Evolutionary conservation across 2,329 filamentous ascomycete species (phyloP).

Genomic region (Nemania sp.): DNA sequence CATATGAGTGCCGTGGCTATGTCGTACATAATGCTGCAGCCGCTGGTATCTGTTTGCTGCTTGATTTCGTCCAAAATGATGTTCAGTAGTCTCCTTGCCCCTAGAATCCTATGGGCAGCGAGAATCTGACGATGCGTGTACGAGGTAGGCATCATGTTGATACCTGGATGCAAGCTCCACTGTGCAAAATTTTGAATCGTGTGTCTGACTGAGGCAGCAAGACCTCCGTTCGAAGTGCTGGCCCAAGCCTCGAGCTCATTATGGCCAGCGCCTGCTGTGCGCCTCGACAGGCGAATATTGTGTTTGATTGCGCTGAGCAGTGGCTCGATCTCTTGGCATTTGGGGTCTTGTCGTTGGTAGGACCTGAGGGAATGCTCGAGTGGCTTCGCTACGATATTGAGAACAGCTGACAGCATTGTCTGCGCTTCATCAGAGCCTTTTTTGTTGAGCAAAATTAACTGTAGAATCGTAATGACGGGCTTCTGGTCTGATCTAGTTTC

Average conservation of each 20-base stretch:
- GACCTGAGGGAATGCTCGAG: slow-evolving; percentile 68
- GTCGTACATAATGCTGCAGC: slow-evolving; percentile 66
- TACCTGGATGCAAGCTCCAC: slow-evolving; percentile 64
- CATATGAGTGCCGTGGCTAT: slow-evolving; percentile 71
- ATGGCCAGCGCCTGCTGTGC: slow-evolving; percentile 64
- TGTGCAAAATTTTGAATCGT: slow-evolving; percentile 65
- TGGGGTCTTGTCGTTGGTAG: slow-evolving; percentile 68
- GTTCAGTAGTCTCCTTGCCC: slow-evolving; percentile 61
- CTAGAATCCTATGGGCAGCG: slow-evolving; percentile 61
- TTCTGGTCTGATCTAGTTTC: slow-evolving; percentile 64
- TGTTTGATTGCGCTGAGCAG: slow-evolving; percentile 68
- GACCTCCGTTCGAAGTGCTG: slow-evolving; percentile 56
- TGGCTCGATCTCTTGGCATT: slow-evolving; percentile 69
- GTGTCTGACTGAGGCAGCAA: slow-evolving; percentile 61
- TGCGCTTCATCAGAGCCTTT: slow-evolving; percentile 73
- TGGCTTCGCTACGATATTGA: slow-evolving; percentile 71
- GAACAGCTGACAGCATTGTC: slow-evolving; percentile 70
- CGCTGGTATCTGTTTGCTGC: slow-evolving; percentile 61
- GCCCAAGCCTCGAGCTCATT: slow-evolving; percentile 72
- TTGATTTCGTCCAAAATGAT: slow-evolving; percentile 70
- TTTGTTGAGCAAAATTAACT: slow-evolving; percentile 70
- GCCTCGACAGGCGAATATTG: slow-evolving; percentile 59
- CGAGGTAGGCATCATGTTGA: slow-evolving; percentile 60
- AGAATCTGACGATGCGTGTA: slow-evolving; percentile 76
- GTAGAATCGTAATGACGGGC: slow-evolving; percentile 70